phyloP scores from a whole-genome alignment of 140 eudicot genomes.

The Erigeron philadelphicus region DNA sequence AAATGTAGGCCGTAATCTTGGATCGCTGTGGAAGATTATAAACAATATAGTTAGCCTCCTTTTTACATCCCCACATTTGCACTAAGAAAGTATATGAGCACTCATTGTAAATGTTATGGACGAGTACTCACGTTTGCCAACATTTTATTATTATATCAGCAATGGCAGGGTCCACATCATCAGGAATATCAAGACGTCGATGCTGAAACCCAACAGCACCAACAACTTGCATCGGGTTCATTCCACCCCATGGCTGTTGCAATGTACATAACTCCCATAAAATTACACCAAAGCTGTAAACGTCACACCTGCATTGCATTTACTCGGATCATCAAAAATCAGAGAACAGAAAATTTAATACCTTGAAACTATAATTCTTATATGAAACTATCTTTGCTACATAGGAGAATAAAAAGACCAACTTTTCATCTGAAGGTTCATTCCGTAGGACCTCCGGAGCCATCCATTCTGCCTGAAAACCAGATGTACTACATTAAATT shows the following conservation, averaged over 20 bases:
- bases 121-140: slow-evolving; percentile 82
- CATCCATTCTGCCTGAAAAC: slow-evolving; percentile 96
- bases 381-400: slow-evolving; percentile 7
- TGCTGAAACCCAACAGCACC: slow-evolving; percentile 98
- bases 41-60: not conserved
- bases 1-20: slow-evolving; percentile 76
- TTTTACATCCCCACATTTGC: not conserved
- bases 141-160: slow-evolving; percentile 63
- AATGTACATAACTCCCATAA: slow-evolving; percentile 90
- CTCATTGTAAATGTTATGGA: not conserved
- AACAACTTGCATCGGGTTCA: slow-evolving; percentile 98
- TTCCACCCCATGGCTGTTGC: slow-evolving; percentile 97
- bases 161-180: slow-evolving; percentile 60
- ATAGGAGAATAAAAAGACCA: slow-evolving; percentile 29
- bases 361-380: not conserved
- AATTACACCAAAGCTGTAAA: slow-evolving; percentile 83
- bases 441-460: slow-evolving; percentile 92
- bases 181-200: slow-evolving; percentile 86
- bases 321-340: not conserved
- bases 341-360: not conserved
- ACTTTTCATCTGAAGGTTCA: slow-evolving; percentile 92
- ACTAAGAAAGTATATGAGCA: not conserved
- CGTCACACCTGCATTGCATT: slow-evolving; percentile 62
- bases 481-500: slow-evolving; percentile 19
- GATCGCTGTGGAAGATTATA: slow-evolving; percentile 42